These are phyloP conservation scores for Fibroporia radiculosa DNA, from an alignment of 768 basidiomycete species.

Conservation along the genomic window DNA sequence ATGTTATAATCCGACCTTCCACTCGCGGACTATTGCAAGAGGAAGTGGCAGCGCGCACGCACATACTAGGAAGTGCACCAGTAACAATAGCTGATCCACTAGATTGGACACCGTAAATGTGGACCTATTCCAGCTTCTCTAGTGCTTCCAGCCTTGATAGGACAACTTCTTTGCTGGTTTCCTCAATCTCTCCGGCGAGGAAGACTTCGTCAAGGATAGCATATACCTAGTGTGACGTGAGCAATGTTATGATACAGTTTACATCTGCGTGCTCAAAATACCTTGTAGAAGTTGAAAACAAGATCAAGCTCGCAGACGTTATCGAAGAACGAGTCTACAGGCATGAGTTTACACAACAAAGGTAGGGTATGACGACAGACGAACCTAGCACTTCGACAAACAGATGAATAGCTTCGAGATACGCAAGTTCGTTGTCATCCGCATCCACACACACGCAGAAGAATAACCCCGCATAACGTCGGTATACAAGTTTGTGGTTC, in stretches of 20 bases:
- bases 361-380: constrained; percentile 17
- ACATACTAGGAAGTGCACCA: no score
- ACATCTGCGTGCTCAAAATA: no score
- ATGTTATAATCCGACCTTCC: no score
- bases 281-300: constrained; percentile 99
- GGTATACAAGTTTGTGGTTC: constrained; percentile 96
- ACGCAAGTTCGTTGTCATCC: constrained; percentile 96
- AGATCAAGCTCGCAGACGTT: constrained; percentile 98
- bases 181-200: constrained; percentile 96
- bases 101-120: no score
- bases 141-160: constrained; percentile 83
- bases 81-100: no score
- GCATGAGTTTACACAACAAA: neutral
- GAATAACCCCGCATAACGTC: constrained; percentile 95
- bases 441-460: constrained; percentile 97
- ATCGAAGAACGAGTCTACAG: constrained; percentile 91
- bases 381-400: constrained; percentile 95
- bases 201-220: constrained; percentile 98
- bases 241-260: no score
- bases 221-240: constrained; percentile 89
- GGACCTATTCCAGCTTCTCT: constrained; percentile 93
- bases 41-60: no score
- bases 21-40: no score
- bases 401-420: constrained; percentile 94
- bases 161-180: constrained; percentile 96